Evolutionary conservation across 2,329 filamentous ascomycete genomes (phyloP), one percentile per base, ranked within the genome.

Genomic region (Neopestalotiopsis sp.): DNA sequence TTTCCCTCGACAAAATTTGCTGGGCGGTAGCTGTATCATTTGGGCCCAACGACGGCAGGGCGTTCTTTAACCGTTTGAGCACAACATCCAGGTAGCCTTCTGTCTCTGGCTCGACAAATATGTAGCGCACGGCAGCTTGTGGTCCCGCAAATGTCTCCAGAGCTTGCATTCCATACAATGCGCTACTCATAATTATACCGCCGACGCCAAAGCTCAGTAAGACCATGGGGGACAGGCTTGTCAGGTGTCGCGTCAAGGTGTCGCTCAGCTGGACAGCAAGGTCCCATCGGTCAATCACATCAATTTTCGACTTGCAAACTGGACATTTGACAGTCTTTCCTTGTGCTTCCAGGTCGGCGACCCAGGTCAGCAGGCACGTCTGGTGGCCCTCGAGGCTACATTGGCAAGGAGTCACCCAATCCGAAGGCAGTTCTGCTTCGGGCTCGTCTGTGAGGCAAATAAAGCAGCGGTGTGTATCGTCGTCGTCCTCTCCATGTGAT

Each of bases 361-460:
- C 92, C 95, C 95, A 99, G 75, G 94, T 92, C 53, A 98, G 86
- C 73, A 98, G 87, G 58, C 77, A 79, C 78, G 95, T 97, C 70
- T 98, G 94, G 79, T 99, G 96, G 1, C 95, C 96, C 68, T 93
- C 93, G 53, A 99, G 86, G 13, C 93, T 94, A 81, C 96, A 99
- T 0, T 92, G 92, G 78, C 96, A 99, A 1, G 96, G 95, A 67
- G 92, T 93, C 59, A 94, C 90, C 95, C 96, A 99, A 67, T 83
- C 80, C 61, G 81, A 78, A 4, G 86, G 84, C 9, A 84, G 76
- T 24, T 82, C 79, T 10, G 78, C 80, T 53, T 89, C 85, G 32
- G 82, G 82, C 71, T 89, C 83, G 64, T 89, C 89, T 71, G 83
- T 85, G 38, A 90, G 84, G 76, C 89, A 91, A 74, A 91, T 89